These are phyloP conservation scores for Mallotus japonicus DNA, from an alignment of 441 rosid species.

Conservation along the genomic window DNA sequence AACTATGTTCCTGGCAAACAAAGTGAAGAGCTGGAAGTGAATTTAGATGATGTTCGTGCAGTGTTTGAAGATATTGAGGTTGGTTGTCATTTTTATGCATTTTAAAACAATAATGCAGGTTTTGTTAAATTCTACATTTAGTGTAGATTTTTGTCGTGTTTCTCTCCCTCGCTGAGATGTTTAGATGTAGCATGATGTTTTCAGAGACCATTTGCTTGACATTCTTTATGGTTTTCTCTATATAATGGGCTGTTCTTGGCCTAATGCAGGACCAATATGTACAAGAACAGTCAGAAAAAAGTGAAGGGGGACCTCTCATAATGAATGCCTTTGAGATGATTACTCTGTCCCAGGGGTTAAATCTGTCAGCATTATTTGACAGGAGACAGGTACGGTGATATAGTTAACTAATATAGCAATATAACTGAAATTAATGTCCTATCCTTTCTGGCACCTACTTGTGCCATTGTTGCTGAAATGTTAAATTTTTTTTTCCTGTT, in stretches of 20 bases:
- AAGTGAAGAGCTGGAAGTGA: conserved; percentile 58
- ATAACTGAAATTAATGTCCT: not conserved
- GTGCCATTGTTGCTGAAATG: not conserved
- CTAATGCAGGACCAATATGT: conserved; percentile 67
- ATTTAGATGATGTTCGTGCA: conserved; percentile 70
- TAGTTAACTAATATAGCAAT: conserved; percentile 12
- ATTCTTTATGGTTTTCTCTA: conserved; percentile 11
- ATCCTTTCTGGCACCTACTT: not conserved
- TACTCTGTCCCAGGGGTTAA: conserved; percentile 89
- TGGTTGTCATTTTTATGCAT: conserved; percentile 23
- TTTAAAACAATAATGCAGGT: conserved; percentile 15
- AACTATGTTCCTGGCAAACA: conserved; percentile 53
- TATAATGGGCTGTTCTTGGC: conserved; percentile 18
- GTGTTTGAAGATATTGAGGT: conserved; percentile 94
- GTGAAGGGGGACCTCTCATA: conserved; percentile 58
- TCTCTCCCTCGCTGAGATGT: not conserved
- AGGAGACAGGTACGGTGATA: conserved; percentile 60
- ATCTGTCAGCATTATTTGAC: conserved; percentile 84
- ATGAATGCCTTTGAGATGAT: conserved; percentile 99
- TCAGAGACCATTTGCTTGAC: not conserved
- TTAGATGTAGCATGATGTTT: not conserved
- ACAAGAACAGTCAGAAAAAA: conserved; percentile 45
- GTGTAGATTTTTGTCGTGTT: conserved; percentile 4
- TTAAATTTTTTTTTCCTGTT: not conserved
- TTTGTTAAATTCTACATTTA: conserved; percentile 1